A percentile compares a stretch with the other conserved stretches of the same genome.
phyloP scores from a whole-genome alignment of 805 yeast species.

The Metschnikowia henanensis region DNA sequence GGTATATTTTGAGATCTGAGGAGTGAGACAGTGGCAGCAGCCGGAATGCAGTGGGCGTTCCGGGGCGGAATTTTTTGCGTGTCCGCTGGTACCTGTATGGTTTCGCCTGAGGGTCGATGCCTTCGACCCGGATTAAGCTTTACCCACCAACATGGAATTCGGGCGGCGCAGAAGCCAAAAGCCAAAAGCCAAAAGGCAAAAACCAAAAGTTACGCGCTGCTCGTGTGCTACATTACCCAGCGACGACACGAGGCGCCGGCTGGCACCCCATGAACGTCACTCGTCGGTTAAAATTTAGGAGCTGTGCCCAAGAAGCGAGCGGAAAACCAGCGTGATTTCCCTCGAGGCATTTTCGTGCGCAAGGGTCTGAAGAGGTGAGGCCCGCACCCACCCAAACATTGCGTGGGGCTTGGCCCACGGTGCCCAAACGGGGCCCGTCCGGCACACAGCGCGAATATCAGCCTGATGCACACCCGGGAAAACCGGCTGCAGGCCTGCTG shows the following conservation, averaged over 20 bases:
- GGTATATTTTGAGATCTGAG: not conserved
- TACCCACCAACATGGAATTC: too few species aligned
- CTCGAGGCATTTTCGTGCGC: not conserved
- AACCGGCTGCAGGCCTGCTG: constrained; percentile 1
- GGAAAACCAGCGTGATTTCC: not conserved
- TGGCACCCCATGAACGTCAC: not conserved
- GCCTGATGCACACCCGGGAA: not conserved
- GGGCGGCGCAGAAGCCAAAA: too few species aligned
- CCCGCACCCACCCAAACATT: not conserved
- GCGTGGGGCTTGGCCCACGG: not conserved
- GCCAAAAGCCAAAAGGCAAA: too few species aligned
- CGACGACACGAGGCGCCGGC: too few species aligned
- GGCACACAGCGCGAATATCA: not conserved
- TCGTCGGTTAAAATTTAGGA: not conserved
- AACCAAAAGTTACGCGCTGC: too few species aligned
- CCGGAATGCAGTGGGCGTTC: too few species aligned
- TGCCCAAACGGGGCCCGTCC: not conserved
- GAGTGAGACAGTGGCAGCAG: not conserved
- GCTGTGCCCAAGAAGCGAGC: not conserved
- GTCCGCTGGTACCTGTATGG: too few species aligned
- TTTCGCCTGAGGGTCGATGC: too few species aligned
- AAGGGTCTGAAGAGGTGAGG: not conserved
- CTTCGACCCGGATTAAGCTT: too few species aligned
- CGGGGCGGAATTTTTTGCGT: too few species aligned
- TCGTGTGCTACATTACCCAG: too few species aligned